phyloP scores from a whole-genome alignment of 495 filamentous ascomycete genomes.

The Podospora tetraspora region DNA sequence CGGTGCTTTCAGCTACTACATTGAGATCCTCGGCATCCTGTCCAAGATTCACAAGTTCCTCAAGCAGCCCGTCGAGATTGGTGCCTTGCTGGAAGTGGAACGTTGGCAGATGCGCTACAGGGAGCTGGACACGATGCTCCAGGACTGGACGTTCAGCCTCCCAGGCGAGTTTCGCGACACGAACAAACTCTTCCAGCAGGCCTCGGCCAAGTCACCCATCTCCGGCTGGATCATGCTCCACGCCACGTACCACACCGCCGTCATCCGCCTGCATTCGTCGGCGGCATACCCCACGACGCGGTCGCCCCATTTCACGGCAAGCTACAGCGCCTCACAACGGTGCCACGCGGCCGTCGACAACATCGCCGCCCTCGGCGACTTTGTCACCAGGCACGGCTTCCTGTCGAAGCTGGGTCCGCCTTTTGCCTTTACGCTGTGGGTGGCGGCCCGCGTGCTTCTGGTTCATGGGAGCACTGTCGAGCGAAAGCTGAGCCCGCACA shows the following conservation, averaged over 20 bases:
- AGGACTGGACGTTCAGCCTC: conserved; percentile 75
- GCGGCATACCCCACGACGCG: conserved; percentile 84
- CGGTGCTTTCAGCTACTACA: conserved; percentile 77
- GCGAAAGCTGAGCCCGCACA: conserved; percentile 69
- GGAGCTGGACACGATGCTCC: conserved; percentile 70
- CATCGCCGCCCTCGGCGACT: conserved; percentile 67
- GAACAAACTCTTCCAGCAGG: conserved; percentile 61
- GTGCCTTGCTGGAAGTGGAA: conserved; percentile 74
- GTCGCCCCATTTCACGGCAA: conserved; percentile 80
- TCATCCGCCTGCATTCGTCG: conserved; percentile 87
- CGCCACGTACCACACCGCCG: conserved; percentile 64
- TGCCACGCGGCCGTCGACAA: conserved; percentile 80
- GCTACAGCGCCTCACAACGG: conserved; percentile 72
- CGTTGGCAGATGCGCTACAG: conserved; percentile 84
- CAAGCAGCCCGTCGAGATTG: conserved; percentile 83
- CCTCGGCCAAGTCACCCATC: conserved; percentile 61
- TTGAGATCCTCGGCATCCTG: conserved; percentile 79
- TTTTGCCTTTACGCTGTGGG: conserved; percentile 88
- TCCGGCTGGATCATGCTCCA: conserved; percentile 90
- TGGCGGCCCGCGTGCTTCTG: conserved; percentile 77
- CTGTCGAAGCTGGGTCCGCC: conserved; percentile 77
- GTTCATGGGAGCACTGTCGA: conserved; percentile 86
- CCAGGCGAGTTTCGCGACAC: conserved; percentile 78
- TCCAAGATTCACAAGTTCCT: conserved; percentile 81
- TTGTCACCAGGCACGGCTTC: conserved; percentile 66